Evolutionary conservation across 2,329 filamentous ascomycete genomes (phyloP), one percentile per base, ranked within the genome.

Genomic region (Ophiocordyceps camponoti-rufipedis): DNA sequence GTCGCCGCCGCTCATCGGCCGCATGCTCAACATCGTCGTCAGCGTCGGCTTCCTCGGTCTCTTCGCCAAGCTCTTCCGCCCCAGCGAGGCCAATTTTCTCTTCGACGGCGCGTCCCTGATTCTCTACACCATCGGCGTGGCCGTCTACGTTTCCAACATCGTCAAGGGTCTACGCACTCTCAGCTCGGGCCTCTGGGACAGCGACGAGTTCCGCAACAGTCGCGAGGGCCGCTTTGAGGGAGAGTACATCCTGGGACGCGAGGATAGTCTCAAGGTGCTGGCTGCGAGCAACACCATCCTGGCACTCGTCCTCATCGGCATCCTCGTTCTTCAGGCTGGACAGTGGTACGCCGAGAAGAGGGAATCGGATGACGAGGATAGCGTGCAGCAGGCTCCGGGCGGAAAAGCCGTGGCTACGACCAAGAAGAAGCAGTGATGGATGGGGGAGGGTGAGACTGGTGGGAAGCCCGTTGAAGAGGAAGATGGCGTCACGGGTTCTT

Each of bases 291-390:
- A 98, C 65, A 96, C 91, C 3, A 98, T 98, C 59, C 66, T 96
- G 47, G 91, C 89, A 33, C 73, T 98, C 41, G 86, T 98, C 29
- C 66, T 98, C 45, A 80, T 96, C 3, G 91, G 91, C 5, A 85
- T 98, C 10, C 62, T 98, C 52, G 85, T 95, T 32, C 66, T 98
- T 57, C 91, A 98, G 75, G 86, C 86, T 18, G 91, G 91, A 11
- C 86, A 96, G 72, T 96, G 89, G 91, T 98, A 98, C 67, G 91
- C 91, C 28, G 88, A 96, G 73, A 75, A 85, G 59, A 93, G 93
- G 67, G 88, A 96, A 64, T 72, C 73, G 56, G 82, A 88, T 60
- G 88, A 95, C 62, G 71, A 74, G 46, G 51, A 55, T 56, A 53
- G 54, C 55, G 45, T 18, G 18, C 50, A 54, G 42, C 45, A 51